These are phyloP conservation scores for Forsythia viridissima DNA, from an alignment of 257 asterid species.

Conservation along the genomic window DNA sequence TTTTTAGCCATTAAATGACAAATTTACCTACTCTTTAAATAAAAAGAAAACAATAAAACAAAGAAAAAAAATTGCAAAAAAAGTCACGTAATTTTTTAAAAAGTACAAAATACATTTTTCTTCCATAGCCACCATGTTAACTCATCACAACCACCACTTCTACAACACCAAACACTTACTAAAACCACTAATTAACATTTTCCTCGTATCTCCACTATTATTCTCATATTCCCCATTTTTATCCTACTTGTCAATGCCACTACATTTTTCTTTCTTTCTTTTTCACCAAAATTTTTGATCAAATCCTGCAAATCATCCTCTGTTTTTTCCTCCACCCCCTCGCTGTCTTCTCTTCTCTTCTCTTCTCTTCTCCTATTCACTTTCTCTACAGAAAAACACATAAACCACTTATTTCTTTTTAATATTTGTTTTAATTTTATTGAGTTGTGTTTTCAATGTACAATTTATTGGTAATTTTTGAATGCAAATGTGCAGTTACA, in stretches of 20 bases:
- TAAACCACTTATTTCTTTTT: background rate
- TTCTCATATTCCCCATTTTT: no score
- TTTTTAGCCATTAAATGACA: no score
- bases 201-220: no score
- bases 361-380: constrained; percentile 37
- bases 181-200: no score
- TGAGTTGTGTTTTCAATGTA: background rate
- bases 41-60: no score
- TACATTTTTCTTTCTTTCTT: constrained; percentile 8
- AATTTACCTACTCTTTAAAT: no score
- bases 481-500: constrained; percentile 56
- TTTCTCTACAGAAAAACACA: constrained; percentile 12
- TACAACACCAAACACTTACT: no score
- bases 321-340: background rate
- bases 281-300: background rate
- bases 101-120: no score
- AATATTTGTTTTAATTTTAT: background rate
- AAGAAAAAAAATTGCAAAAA: no score
- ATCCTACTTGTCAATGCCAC: background rate
- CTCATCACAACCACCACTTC: no score
- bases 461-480: background rate
- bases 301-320: constrained; percentile 10
- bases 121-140: no score
- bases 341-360: background rate
- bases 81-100: no score